phyloP scores from a whole-genome alignment of 1,139 yeast genomes.

The Blastobotrys aristatus region DNA sequence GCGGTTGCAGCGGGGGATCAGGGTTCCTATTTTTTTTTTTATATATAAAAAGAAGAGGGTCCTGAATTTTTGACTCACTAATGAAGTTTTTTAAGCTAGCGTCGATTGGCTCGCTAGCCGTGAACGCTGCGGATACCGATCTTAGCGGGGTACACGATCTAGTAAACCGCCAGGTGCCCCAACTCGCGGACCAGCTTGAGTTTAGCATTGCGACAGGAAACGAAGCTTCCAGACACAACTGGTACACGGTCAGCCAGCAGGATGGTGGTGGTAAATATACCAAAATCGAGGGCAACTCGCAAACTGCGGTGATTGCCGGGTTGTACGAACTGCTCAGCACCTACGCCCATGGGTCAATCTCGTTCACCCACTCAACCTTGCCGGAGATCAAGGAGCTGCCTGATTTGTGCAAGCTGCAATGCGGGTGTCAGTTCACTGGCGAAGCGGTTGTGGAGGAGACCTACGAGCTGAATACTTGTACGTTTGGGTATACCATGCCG shows the following conservation, averaged over 20 bases:
- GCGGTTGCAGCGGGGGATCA: too few relatives aligned
- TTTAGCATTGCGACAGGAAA: constrained; percentile 1
- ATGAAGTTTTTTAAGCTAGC: too few relatives aligned
- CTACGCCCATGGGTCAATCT: constrained; percentile 14
- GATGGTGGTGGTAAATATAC: background rate
- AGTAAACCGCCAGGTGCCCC: constrained; percentile 7
- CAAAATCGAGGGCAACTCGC: constrained; percentile 16
- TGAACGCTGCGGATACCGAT: too few relatives aligned
- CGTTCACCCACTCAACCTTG: constrained; percentile 18
- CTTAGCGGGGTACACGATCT: constrained; percentile 7
- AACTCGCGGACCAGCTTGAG: constrained; percentile 5
- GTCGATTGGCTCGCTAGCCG: too few relatives aligned
- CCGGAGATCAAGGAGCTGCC: constrained; percentile 14
- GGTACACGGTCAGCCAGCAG: constrained; percentile 6
- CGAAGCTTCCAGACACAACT: background rate
- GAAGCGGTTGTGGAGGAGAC: constrained; percentile 17
- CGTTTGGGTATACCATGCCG: constrained; percentile 21
- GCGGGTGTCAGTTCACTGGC: constrained; percentile 10
- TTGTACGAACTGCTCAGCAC: constrained; percentile 17
- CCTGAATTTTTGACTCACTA: too few relatives aligned
- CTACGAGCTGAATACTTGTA: constrained; percentile 20
- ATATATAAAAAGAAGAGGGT: too few relatives aligned
- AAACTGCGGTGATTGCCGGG: constrained; percentile 17
- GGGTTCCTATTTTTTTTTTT: too few relatives aligned
- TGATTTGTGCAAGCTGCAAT: constrained; percentile 6